Base-by-base conservation (phyloP, 2,329 filamentous ascomycete species). In the Simplicillium sp. region DNA sequence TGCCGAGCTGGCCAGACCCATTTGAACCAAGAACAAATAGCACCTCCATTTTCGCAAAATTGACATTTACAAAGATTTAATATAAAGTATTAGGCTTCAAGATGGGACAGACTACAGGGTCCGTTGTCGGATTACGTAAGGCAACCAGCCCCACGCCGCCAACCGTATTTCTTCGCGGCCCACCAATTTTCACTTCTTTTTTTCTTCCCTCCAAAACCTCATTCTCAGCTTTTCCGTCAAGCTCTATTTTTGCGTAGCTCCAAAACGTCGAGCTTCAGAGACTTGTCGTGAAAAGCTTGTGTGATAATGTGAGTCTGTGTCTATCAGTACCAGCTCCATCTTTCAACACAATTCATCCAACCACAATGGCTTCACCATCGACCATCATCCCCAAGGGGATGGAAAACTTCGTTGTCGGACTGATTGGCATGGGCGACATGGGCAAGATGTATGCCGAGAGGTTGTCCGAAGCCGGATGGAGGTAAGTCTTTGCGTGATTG, bases 401-500 rank as follows among this genome's bases (percentile, higher is more conserved):
- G 81, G 77, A 82, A 52, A 71, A 75, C 56, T 87, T 87, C 59
- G 79, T 83, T 47, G 77, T 98, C 51, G 92, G 92, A 51, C 84
- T 98, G 57, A 98, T 98, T 60, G 92, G 92, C 46, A 96, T 98
- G 89, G 92, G 92, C 49, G 90, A 96, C 57, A 98, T 98, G 92
- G 92, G 92, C 56, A 94, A 84, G 75, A 94, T 98, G 87, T 98
- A 98, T 64, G 87, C 92, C 56, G 80, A 84, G 57, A 80, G 81
- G 58, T 77, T 98, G 55, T 88, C 87, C 64, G 78, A 79, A 58
- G 92, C 90, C 58, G 92, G 92, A 57, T 98, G 92, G 90, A 96
- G 87, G 92, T 97, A 54, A 66, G 61, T 64, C 34, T 31, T 36
- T 39, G 38, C 33, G 15, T 33, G 31, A 33, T 7, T 33, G 31